A percentile compares a stretch with the other conserved stretches of the same genome.
phyloP scores from a whole-genome alignment of 257 asterid species.

The Nicotiana attenuata region DNA sequence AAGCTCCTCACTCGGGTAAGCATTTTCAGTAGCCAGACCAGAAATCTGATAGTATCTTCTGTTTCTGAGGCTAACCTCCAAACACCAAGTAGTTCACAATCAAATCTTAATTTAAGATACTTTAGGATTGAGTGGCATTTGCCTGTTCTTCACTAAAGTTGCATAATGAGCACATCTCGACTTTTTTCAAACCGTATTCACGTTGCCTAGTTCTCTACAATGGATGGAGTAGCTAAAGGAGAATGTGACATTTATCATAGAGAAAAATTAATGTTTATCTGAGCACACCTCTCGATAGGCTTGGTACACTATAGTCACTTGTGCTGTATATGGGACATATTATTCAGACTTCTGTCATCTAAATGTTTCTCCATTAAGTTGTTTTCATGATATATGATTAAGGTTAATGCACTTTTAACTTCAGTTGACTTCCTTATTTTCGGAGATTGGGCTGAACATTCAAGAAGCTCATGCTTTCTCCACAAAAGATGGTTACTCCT shows the following conservation, averaged over 20 bases:
- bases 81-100: no score
- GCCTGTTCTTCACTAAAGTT: no score
- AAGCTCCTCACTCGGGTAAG: constrained; percentile 79
- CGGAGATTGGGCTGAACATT: constrained; percentile 91
- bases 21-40: neutral
- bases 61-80: no score
- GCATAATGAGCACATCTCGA: no score
- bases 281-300: no score
- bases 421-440: constrained; percentile 75
- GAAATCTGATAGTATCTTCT: neutral
- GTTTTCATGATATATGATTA: neutral
- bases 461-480: constrained; percentile 99
- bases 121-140: no score
- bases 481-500: constrained; percentile 79
- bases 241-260: neutral
- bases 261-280: no score
- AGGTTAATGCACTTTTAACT: neutral
- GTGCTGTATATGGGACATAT: neutral
- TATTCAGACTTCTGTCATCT: neutral
- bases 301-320: neutral
- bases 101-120: no score
- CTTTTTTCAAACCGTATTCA: no score
- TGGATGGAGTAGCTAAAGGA: neutral
- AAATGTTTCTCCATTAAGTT: neutral
- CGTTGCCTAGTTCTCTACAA: neutral